Percentiles rank a stretch among this genome's conserved stretches.
phyloP scores from a whole-genome alignment of 768 basidiomycete genomes.

The Amanita molliuscula region DNA sequence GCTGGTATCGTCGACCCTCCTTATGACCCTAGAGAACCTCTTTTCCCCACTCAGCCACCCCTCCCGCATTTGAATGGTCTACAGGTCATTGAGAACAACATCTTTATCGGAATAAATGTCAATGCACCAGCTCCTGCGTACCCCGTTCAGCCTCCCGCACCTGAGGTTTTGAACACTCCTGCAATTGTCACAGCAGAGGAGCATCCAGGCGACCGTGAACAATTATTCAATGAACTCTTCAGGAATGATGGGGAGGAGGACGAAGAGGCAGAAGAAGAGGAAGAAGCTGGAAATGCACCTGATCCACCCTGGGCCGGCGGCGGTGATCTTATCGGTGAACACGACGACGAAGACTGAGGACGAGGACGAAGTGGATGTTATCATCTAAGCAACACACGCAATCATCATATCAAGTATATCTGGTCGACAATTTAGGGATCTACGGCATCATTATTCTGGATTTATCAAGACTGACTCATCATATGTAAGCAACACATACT shows the following conservation, averaged over 20 bases:
- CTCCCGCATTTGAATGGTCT: neutral
- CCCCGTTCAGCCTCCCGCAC: neutral
- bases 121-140: neutral
- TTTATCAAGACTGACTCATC: too few species aligned
- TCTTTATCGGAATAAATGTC: neutral
- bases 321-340: neutral
- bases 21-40: neutral
- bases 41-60: neutral
- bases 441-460: too few species aligned
- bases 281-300: neutral
- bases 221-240: neutral
- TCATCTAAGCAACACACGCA: neutral
- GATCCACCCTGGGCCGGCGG: neutral
- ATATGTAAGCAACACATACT: too few species aligned
- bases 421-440: too few species aligned
- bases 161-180: neutral
- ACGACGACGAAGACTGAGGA: neutral
- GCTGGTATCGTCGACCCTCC: neutral
- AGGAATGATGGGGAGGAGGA: neutral
- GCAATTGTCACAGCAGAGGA: neutral
- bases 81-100: neutral
- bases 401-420: neutral
- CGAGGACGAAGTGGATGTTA: neutral
- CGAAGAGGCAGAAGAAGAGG: neutral
- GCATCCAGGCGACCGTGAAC: neutral